Base-by-base conservation (phyloP, 257 asterid species). In the Solanum arcanum region DNA sequence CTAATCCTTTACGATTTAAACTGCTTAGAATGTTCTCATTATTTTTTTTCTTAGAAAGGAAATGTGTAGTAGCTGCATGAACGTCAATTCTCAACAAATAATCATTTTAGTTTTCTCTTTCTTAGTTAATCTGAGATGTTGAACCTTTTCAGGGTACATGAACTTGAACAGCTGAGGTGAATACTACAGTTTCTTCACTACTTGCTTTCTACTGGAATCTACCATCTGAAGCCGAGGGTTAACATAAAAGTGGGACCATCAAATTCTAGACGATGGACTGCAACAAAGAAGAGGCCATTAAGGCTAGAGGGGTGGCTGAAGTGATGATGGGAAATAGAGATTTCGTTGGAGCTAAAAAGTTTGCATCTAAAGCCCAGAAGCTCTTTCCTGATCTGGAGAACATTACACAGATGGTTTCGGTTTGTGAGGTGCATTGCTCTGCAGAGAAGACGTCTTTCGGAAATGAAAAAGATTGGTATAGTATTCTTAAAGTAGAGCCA, bases 351-450 rank as follows among this genome's bases (percentile, higher is more conserved):
- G 95, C 93, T 86, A 90, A 49, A 25, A 91, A 81, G 83, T 46
- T 84, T 27, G 94, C 92, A 11, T 13, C 69, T 25, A 91, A 74
- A 87, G 96, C 96, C 82, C 92, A 89, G 86, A 83, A 86, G 56
- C 95, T 94, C 87, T 86, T 42, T 86, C 89, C 92, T 25, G 89
- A 88, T 66, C 86, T 92, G 21, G 90, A 90, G 25, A 86, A 91
- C 83, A 62, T 93, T 72, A 86, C 87, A 7, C 92, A 88, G 83
- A 88, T 93, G 88, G 89, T 92, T 73, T 86, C 90, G 75, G 92
- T 94, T 33, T 94, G 98, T 86, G 92, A 91, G 37, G 96, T 94
- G 84, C 95, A 92, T 86, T 92, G 93, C 87, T 90, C 93, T 44
- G 92, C 89, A 37, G 89, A 86, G 66, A 89, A 87, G 9, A 90